Evolutionary conservation across 2,329 filamentous ascomycete genomes (phyloP).

Genomic region (Mycosphaerella sp.): DNA sequence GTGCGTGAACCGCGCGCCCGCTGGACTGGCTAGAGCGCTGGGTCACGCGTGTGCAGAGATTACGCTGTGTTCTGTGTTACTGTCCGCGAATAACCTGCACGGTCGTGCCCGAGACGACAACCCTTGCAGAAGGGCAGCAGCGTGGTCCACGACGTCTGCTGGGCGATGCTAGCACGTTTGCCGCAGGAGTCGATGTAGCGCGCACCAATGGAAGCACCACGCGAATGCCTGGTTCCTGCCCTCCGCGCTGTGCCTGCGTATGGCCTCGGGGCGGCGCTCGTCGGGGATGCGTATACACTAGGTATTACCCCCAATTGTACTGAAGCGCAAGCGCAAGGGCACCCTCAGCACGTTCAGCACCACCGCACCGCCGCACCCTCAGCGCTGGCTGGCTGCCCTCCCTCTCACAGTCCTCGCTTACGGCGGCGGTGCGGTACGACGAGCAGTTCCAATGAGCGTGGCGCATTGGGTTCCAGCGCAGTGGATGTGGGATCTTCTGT

Average conservation of each 20-base stretch:
- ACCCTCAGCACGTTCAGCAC: not conserved
- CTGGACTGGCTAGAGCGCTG: constrained; percentile 2
- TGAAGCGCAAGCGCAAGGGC: not conserved
- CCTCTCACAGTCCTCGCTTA: constrained; percentile 1
- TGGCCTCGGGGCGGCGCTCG: not conserved
- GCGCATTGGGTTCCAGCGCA: constrained; percentile 1
- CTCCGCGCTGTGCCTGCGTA: not conserved
- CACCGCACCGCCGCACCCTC: not conserved
- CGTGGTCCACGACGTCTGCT: not conserved
- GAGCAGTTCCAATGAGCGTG: constrained; percentile 5
- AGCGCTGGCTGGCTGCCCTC: not conserved
- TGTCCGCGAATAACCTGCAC: constrained; percentile 11
- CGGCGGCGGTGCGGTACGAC: constrained; percentile 3
- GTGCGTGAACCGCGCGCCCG: not conserved
- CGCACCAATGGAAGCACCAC: not conserved
- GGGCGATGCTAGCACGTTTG: not conserved
- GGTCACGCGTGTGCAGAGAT: constrained; percentile 11
- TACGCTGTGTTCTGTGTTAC: constrained; percentile 6
- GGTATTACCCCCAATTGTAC: too few species aligned
- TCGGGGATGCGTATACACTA: not conserved
- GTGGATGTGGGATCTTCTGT: constrained; percentile 9
- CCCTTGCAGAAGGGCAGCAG: not conserved
- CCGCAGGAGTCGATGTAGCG: not conserved
- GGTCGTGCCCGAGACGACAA: constrained; percentile 8
- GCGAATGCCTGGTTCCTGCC: not conserved